These are phyloP conservation scores for Cichorium intybus DNA, from an alignment of 140 eudicot genomes.

Conservation along the genomic window DNA sequence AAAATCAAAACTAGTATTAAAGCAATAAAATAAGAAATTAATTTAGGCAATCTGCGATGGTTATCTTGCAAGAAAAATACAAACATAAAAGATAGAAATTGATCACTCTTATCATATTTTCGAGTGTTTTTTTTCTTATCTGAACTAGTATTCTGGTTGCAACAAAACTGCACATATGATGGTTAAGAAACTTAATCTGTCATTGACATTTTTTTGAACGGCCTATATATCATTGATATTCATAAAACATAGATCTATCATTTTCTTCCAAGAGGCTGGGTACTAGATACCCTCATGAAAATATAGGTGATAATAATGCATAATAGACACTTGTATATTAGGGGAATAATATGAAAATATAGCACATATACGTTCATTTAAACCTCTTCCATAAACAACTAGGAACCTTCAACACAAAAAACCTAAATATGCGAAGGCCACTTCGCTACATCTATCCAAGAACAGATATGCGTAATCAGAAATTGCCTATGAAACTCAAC, in stretches of 20 bases:
- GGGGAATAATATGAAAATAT: background rate
- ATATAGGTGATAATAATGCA: background rate
- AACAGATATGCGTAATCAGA: background rate
- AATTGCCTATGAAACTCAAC: constrained; percentile 3
- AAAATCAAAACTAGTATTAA: background rate
- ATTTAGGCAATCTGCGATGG: background rate
- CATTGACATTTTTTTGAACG: background rate
- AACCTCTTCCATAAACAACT: background rate
- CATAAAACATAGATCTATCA: no score
- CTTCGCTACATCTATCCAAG: background rate
- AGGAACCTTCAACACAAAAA: background rate
- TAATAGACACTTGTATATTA: background rate
- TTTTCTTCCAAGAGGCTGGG: background rate
- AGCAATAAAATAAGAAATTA: background rate
- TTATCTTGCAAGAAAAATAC: background rate
- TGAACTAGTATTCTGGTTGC: background rate
- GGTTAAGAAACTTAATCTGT: background rate
- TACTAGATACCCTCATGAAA: constrained; percentile 8
- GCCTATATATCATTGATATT: no score
- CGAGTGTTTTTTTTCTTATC: no score
- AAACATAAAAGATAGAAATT: background rate
- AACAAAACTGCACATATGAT: background rate
- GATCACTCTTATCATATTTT: background rate
- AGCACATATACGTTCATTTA: background rate
- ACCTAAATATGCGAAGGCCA: background rate